Base-by-base conservation (phyloP, 352 stramenopile genomes). In the Pythium sp. region DNA sequence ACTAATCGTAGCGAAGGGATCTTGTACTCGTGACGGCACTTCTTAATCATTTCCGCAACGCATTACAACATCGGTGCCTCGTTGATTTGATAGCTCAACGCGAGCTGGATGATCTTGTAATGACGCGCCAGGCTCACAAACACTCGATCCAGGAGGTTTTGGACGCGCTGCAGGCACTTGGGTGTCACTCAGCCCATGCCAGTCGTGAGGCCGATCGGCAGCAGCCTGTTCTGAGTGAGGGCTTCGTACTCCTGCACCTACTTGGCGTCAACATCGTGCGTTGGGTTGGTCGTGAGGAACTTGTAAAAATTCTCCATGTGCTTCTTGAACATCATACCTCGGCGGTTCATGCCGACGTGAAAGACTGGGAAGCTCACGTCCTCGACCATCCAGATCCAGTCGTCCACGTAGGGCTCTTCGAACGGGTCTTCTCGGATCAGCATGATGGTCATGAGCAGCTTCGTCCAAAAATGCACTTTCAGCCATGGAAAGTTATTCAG, bases 341-440 rank as follows among this genome's bases (percentile, higher is more conserved):
- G 12, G 41, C n/a, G 11, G 6, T 18, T n/a, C 12, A 64, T 7
- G 8, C 43, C 8, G 38, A 56, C 3, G 36, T 36, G 24, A 0
- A 64, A 18, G 1, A 22, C 24, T 2, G 41, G 41, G 22, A 55
- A 22, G 34, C 18, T 36, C 22, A 2, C 2, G 22, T 64, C 58
- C 6, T 56, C 14, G 58, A 63, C 51, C 36, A 63, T 36, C 24
- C 41, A 56, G 38, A 53, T 18, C 61, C 38, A 60, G 26, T 58
- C 26, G 12, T 58, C 53, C 53, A 58, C 53, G 59, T 49, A 14
- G 22, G 26, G 34, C 26, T 58, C 53, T 11, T 38, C 53, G 26
- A 22, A 58, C 53, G 24, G 53, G 26, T 36, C 26, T 58, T 36
- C 26, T 34, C 53, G 24, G n/a, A 58, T 58, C 24, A 58, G 26